Evolutionary conservation across 495 filamentous ascomycete genomes (phyloP).

Genomic region (Pseudomonodictys pantanalensis): DNA sequence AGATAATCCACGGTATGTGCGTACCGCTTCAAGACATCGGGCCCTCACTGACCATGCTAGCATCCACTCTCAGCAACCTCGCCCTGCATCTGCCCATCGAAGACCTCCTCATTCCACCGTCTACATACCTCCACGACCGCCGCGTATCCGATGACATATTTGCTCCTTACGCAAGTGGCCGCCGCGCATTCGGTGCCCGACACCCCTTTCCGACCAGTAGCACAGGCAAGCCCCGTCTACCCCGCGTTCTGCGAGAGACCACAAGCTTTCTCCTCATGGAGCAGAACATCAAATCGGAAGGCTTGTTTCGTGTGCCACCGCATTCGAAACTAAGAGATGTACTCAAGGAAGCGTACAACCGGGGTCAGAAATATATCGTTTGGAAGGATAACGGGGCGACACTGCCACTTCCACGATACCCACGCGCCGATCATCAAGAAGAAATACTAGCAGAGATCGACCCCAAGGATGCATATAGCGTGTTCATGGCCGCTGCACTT

Average conservation of each 20-base stretch:
- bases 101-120: slow-evolving; percentile 50
- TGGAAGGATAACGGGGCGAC: slow-evolving; percentile 45
- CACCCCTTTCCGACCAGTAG: slow-evolving; percentile 45
- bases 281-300: slow-evolving; percentile 47
- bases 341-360: slow-evolving; percentile 53
- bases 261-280: slow-evolving; percentile 50
- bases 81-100: slow-evolving; percentile 52
- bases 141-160: slow-evolving; percentile 48
- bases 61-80: slow-evolving; percentile 48
- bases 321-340: slow-evolving; percentile 48
- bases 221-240: slow-evolving; percentile 46
- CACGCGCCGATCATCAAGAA: slow-evolving; percentile 31
- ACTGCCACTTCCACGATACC: slow-evolving; percentile 36
- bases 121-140: slow-evolving; percentile 53
- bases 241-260: slow-evolving; percentile 52
- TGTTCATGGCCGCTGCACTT: slow-evolving; percentile 50
- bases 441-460: slow-evolving; percentile 43
- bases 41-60: slow-evolving; percentile 32
- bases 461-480: slow-evolving; percentile 49
- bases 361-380: slow-evolving; percentile 51
- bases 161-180: slow-evolving; percentile 49
- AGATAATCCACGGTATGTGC: slow-evolving; percentile 52
- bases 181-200: slow-evolving; percentile 44
- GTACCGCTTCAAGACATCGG: neutral
- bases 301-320: slow-evolving; percentile 53